Conservation (phyloP, 2,329 filamentous ascomycete species). For the Reticulascus tulasneorum region DNA sequence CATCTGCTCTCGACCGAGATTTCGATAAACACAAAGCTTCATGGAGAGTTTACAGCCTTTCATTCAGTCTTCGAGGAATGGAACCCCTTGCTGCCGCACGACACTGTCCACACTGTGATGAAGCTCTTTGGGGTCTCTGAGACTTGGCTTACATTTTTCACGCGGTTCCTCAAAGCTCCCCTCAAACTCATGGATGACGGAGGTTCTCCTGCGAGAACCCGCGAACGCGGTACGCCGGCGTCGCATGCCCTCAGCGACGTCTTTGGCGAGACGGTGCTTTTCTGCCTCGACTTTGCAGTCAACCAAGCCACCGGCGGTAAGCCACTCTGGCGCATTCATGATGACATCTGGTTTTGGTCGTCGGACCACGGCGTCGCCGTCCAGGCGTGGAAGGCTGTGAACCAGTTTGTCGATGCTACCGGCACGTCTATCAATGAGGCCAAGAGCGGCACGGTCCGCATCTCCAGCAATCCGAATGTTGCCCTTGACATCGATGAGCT, state of each 20-base stretch:
- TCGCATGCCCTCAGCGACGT: conserved; percentile 56
- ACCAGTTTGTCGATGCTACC: conserved; percentile 27
- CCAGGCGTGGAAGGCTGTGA: conserved; percentile 38
- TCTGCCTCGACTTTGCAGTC: conserved; percentile 62
- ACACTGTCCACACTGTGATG: conserved; percentile 53
- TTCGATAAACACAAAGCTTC: conserved; percentile 37
- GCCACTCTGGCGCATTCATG: conserved; percentile 60
- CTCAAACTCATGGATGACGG: conserved; percentile 43
- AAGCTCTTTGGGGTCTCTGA: conserved; percentile 55
- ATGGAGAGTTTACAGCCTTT: conserved; percentile 41
- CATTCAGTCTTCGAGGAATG: conserved; percentile 44
- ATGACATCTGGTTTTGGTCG: conserved; percentile 50
- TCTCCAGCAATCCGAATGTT: conserved; percentile 37
- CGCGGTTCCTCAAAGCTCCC: conserved; percentile 53
- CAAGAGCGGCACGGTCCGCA: conserved; percentile 37
- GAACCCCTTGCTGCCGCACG: conserved; percentile 45
- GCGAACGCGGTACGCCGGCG: conserved; percentile 56
- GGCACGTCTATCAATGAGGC: conserved; percentile 36
- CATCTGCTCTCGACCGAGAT: conserved; percentile 45
- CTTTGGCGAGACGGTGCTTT: conserved; percentile 57
- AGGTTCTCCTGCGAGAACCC: conserved; percentile 46
- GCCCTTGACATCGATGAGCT: conserved; percentile 15
- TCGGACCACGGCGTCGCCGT: conserved; percentile 48
- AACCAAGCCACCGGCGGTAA: conserved; percentile 53
- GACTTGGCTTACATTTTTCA: conserved; percentile 56